Conservation (phyloP, 1,284 basidiomycete species). For the Paramarasmius palmivorus region DNA sequence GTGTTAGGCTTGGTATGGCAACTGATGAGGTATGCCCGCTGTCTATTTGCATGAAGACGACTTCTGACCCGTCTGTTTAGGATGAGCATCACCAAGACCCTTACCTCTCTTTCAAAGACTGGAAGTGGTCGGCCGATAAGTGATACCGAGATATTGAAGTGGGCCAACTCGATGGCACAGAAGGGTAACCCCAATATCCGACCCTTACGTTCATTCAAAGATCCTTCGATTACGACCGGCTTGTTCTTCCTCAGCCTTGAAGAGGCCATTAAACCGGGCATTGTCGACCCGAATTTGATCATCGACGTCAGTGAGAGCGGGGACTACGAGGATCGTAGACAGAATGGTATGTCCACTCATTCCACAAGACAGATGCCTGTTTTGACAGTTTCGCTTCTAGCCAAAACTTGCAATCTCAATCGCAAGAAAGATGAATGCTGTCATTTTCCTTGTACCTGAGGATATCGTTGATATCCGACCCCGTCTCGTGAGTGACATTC, state of each 20-base stretch:
- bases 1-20: slow-evolving; percentile 98
- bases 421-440: slow-evolving; percentile 93
- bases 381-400: slow-evolving; percentile 39
- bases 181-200: slow-evolving; percentile 65
- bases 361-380: neutral
- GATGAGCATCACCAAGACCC: slow-evolving; percentile 91
- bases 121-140: slow-evolving; percentile 79
- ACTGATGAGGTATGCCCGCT: slow-evolving; percentile 76
- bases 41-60: neutral
- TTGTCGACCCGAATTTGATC: slow-evolving; percentile 90
- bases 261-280: slow-evolving; percentile 89
- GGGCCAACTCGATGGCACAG: slow-evolving; percentile 93
- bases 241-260: slow-evolving; percentile 94
- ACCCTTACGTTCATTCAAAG: slow-evolving; percentile 91
- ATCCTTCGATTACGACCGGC: slow-evolving; percentile 87
- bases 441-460: slow-evolving; percentile 98
- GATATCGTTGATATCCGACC: slow-evolving; percentile 90
- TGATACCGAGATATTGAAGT: slow-evolving; percentile 93
- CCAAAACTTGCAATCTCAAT: slow-evolving; percentile 97
- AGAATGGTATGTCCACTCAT: slow-evolving; percentile 72
- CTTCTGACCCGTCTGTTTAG: slow-evolving; percentile 31
- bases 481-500: slow-evolving; percentile 61
- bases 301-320: slow-evolving; percentile 64
- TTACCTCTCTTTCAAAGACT: slow-evolving; percentile 75
- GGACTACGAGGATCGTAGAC: slow-evolving; percentile 85